Conservation (phyloP, 179 eudicot species). For the Sideroxylon spinosum region DNA sequence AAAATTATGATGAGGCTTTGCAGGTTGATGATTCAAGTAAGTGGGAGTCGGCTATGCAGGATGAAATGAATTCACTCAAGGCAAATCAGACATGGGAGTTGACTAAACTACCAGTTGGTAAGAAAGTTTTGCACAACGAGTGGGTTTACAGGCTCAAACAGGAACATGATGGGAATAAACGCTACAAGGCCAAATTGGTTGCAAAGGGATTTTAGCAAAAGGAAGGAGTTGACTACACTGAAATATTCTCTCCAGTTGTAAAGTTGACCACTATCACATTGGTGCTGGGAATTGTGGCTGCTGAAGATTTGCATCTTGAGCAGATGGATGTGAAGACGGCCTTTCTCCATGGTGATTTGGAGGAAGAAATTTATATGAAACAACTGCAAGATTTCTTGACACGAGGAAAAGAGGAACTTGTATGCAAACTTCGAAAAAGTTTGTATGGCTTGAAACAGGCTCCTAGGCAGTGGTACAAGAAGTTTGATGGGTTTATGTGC, state of each 20-base stretch:
- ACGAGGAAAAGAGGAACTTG: no score
- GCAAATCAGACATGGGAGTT: background rate
- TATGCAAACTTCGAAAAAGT: no score
- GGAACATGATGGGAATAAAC: background rate
- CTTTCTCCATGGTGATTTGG: background rate
- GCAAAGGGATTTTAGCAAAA: background rate
- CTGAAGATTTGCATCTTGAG: background rate
- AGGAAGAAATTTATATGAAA: no score
- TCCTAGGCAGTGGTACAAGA: background rate
- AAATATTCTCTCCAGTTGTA: background rate
- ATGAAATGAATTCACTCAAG: background rate
- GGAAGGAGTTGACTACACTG: no score
- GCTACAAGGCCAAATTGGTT: background rate
- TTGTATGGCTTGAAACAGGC: background rate
- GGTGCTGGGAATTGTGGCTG: background rate
- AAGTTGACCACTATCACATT: background rate
- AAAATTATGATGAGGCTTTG: background rate
- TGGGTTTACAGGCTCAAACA: background rate
- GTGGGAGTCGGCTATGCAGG: background rate
- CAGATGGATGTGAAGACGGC: background rate
- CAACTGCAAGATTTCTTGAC: no score
- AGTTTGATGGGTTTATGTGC: background rate
- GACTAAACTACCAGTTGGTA: background rate
- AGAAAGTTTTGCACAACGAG: background rate
- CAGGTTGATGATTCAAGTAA: background rate